Conservation (phyloP, 441 rosid genomes). For the Gossypium davidsonii region DNA sequence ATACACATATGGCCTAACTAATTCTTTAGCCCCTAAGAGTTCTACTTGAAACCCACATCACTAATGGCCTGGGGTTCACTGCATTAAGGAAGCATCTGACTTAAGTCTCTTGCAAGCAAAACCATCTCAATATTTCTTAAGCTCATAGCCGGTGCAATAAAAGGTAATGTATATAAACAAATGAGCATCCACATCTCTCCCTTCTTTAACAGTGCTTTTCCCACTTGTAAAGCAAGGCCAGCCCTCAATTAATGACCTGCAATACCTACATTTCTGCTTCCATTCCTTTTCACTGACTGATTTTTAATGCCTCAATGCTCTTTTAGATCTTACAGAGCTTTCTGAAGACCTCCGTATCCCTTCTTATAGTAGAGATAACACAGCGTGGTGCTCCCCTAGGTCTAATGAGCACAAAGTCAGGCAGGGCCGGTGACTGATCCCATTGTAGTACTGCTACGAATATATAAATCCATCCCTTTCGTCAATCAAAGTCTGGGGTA, state of each 20-base stretch:
- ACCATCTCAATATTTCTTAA: constrained; percentile 61
- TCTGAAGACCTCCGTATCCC: too few relatives aligned
- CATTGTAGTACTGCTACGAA: constrained; percentile 75
- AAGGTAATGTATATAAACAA: constrained; percentile 67
- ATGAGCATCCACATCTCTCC: constrained; percentile 68
- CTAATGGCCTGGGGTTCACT: constrained; percentile 21
- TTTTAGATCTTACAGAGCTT: neutral
- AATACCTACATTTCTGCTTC: constrained; percentile 65
- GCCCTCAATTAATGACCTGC: constrained; percentile 92
- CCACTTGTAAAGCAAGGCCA: constrained; percentile 83
- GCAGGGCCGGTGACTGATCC: constrained; percentile 49
- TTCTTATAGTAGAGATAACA: constrained; percentile 1
- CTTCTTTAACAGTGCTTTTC: constrained; percentile 78
- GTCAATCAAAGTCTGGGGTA: constrained; percentile 54
- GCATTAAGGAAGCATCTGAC: constrained; percentile 60
- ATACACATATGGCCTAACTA: constrained; percentile 39
- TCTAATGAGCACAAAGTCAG: constrained; percentile 62
- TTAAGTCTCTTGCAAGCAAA: constrained; percentile 61
- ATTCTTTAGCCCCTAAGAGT: constrained; percentile 33
- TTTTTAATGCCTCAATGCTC: constrained; percentile 6
- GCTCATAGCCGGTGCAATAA: constrained; percentile 76
- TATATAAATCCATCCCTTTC: constrained; percentile 75
- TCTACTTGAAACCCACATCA: neutral
- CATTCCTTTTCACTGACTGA: constrained; percentile 48
- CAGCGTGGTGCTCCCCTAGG: constrained; percentile 87